Percentiles rank a stretch among this genome's conserved stretches.
Evolutionary conservation across 2,329 filamentous ascomycete species (phyloP).

Genomic region (Colletotrichum tamarilloi): DNA sequence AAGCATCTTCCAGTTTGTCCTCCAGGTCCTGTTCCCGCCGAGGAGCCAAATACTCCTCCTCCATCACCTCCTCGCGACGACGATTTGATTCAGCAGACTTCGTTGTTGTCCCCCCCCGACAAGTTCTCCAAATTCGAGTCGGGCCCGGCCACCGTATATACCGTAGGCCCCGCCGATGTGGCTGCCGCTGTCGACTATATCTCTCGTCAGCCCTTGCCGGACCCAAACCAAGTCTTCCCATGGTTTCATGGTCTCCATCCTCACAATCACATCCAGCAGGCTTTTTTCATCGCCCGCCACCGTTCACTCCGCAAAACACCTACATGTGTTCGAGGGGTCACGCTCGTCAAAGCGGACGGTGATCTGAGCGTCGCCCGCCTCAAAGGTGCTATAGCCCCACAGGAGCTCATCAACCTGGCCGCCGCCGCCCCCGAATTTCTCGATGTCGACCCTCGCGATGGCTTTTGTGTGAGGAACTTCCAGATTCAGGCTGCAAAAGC

Average conservation of each 20-base stretch:
- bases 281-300: conserved; percentile 86
- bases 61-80: conserved; percentile 66
- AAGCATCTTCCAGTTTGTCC: conserved; percentile 92
- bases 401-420: conserved; percentile 75
- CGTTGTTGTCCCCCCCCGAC: conserved; percentile 80
- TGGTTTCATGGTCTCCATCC: conserved; percentile 96
- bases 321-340: conserved; percentile 81
- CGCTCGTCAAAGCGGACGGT: conserved; percentile 89
- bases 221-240: conserved; percentile 89
- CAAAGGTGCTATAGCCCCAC: conserved; percentile 86
- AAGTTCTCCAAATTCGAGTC: conserved; percentile 64
- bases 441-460: conserved; percentile 86
- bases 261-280: conserved; percentile 87
- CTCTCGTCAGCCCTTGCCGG: conserved; percentile 83
- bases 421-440: conserved; percentile 71
- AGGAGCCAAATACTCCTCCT: conserved; percentile 70
- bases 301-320: conserved; percentile 78
- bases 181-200: conserved; percentile 80
- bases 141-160: conserved; percentile 73
- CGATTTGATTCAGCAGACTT: conserved; percentile 67
- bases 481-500: conserved; percentile 94
- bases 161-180: conserved; percentile 76
- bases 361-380: conserved; percentile 79
- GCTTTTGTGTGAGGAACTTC: conserved; percentile 96
- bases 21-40: conserved; percentile 73